These are phyloP conservation scores for Umbelopsis sp. DNA, from an alignment of 371 early-diverging fungal species.

Conservation along the genomic window DNA sequence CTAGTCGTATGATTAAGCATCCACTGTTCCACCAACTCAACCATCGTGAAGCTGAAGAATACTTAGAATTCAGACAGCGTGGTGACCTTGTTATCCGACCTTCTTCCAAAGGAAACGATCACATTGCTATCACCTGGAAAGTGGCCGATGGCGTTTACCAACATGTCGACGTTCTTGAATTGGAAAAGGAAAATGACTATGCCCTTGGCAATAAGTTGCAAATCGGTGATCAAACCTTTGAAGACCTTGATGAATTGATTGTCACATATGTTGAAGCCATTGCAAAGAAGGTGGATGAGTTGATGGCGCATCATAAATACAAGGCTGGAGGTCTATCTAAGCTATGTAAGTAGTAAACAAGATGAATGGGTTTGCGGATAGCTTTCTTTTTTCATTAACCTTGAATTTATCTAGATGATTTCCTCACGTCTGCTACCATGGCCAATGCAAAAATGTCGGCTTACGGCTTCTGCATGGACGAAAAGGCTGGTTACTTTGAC, in stretches of 20 bases:
- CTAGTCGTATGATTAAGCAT: conserved; percentile 73
- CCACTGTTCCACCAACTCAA: conserved; percentile 84
- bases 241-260: conserved; percentile 90
- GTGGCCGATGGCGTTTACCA: conserved; percentile 83
- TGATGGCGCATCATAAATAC: conserved; percentile 70
- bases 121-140: conserved; percentile 94
- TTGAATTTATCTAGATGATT: conserved; percentile 29
- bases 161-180: conserved; percentile 88
- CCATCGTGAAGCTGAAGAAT: conserved; percentile 75
- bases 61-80: conserved; percentile 62
- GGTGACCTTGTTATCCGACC: conserved; percentile 95
- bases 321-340: conserved; percentile 39
- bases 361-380: not conserved
- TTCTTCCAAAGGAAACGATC: conserved; percentile 84
- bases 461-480: conserved; percentile 59
- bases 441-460: conserved; percentile 59
- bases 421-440: conserved; percentile 39
- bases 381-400: not conserved
- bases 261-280: conserved; percentile 89
- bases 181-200: conserved; percentile 72
- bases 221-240: conserved; percentile 68
- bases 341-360: conserved; percentile 30
- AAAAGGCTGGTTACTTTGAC: conserved; percentile 57
- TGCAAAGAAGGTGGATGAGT: conserved; percentile 65
- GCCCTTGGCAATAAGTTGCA: conserved; percentile 60